These are phyloP conservation scores for Crataegus laevigata DNA, from an alignment of 306 rosid species.

Conservation along the genomic window DNA sequence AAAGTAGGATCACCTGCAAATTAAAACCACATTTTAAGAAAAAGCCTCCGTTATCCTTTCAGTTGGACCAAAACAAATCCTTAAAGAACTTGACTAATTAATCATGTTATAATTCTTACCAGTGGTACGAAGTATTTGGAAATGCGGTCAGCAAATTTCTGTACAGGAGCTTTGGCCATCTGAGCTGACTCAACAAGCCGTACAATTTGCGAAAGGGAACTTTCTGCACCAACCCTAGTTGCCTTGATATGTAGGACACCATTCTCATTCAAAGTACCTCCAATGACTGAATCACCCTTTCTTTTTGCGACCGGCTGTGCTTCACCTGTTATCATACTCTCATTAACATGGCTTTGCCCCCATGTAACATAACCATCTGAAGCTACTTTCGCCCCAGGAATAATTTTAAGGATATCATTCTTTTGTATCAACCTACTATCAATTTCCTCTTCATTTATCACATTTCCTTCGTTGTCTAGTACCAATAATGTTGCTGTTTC, in stretches of 20 bases:
- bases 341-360: conserved; percentile 77
- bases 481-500: conserved; percentile 42
- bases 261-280: conserved; percentile 78
- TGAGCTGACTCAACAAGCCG: conserved; percentile 85
- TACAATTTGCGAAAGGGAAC: conserved; percentile 76
- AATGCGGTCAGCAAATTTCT: conserved; percentile 70
- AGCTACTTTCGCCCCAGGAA: conserved; percentile 72
- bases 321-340: conserved; percentile 93
- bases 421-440: conserved; percentile 60
- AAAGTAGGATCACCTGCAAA: conserved; percentile 55
- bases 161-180: conserved; percentile 92
- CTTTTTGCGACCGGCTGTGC: conserved; percentile 49
- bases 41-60: too few relatives aligned
- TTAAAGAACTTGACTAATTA: not conserved
- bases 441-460: conserved; percentile 41
- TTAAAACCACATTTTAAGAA: not conserved
- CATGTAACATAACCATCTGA: conserved; percentile 61
- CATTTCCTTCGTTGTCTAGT: conserved; percentile 37
- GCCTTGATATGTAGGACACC: conserved; percentile 74
- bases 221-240: conserved; percentile 79
- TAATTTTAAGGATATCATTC: conserved; percentile 56
- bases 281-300: conserved; percentile 61
- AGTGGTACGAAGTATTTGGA: conserved; percentile 79
- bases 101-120: conserved; percentile 18
- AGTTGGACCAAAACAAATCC: not conserved